These are phyloP conservation scores for Lactarius hengduanensis DNA, from an alignment of 768 basidiomycete species.

Conservation along the genomic window DNA sequence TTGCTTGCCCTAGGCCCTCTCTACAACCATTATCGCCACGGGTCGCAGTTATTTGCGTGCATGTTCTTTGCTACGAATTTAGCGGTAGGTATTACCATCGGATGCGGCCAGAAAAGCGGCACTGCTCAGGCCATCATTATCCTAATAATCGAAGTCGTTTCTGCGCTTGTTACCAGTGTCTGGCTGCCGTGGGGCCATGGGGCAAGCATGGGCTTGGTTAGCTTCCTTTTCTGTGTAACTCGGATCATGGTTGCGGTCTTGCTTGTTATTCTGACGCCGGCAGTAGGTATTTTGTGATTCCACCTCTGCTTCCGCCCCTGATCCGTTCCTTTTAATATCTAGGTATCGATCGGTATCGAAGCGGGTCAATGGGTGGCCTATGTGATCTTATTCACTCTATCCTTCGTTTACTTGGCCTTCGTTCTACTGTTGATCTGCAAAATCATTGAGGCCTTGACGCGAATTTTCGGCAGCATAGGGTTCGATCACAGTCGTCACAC, in stretches of 20 bases:
- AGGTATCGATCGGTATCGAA: conserved; percentile 83
- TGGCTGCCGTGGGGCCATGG: conserved; percentile 98
- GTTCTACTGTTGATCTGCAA: conserved; percentile 81
- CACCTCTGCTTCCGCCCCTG: conserved; percentile 9
- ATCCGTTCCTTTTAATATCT: conserved; percentile 18
- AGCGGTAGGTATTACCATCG: conserved; percentile 79
- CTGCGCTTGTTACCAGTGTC: conserved; percentile 84
- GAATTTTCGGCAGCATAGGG: conserved; percentile 70
- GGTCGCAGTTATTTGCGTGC: conserved; percentile 84
- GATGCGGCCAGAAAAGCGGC: conserved; percentile 86
- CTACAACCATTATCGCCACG: conserved; percentile 92
- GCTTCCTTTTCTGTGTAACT: conserved; percentile 89
- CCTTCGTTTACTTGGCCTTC: conserved; percentile 82
- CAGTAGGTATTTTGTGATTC: conserved; percentile 44
- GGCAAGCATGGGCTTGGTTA: conserved; percentile 94
- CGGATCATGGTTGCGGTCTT: conserved; percentile 89
- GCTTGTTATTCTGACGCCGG: conserved; percentile 84
- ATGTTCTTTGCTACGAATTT: conserved; percentile 82
- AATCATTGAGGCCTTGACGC: conserved; percentile 75
- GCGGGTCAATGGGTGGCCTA: conserved; percentile 94
- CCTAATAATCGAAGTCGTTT: conserved; percentile 82
- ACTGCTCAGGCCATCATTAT: conserved; percentile 91
- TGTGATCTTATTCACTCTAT: conserved; percentile 81
- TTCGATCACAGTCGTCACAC: conserved; percentile 83
- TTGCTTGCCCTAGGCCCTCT: conserved; percentile 87